Conservation (phyloP, 1,284 basidiomycete genomes). For the Xanthoconium separans region DNA sequence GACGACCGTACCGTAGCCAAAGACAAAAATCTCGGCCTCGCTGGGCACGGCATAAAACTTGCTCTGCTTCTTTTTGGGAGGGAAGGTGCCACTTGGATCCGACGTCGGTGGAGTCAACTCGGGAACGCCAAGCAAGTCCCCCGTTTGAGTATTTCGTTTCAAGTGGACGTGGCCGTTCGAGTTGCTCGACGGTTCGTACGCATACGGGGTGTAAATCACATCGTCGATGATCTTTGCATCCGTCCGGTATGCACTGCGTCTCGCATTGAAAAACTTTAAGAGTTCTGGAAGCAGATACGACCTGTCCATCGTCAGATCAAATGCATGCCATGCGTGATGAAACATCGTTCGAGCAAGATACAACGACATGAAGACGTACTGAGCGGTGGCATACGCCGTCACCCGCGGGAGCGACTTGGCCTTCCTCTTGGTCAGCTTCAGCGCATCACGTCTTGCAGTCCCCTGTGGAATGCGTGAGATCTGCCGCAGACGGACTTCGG, state of each 20-base stretch:
- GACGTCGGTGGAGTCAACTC: slow-evolving; percentile 46
- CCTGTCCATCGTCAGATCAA: slow-evolving; percentile 37
- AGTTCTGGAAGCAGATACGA: slow-evolving; percentile 88
- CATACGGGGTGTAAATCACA: slow-evolving; percentile 82
- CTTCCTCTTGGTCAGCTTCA: slow-evolving; percentile 89
- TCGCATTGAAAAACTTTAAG: slow-evolving; percentile 84
- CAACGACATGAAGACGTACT: slow-evolving; percentile 45
- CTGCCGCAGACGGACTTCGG: slow-evolving; percentile 82
- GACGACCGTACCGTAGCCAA: slow-evolving; percentile 92
- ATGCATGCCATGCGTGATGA: too few species aligned
- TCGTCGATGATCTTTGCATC: slow-evolving; percentile 81
- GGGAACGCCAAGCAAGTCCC: slow-evolving; percentile 71
- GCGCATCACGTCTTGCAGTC: slow-evolving; percentile 88
- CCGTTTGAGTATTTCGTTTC: slow-evolving; percentile 37
- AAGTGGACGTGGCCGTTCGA: slow-evolving; percentile 24
- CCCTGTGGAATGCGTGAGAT: slow-evolving; percentile 92
- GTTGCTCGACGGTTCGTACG: slow-evolving; percentile 51
- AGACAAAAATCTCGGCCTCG: slow-evolving; percentile 89
- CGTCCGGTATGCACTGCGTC: slow-evolving; percentile 79
- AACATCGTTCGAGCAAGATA: too few species aligned
- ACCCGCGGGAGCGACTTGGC: slow-evolving; percentile 93
- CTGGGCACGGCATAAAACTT: slow-evolving; percentile 65
- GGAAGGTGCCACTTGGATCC: slow-evolving; percentile 34
- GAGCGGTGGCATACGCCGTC: slow-evolving; percentile 93
- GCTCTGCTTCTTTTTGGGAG: slow-evolving; percentile 49